Conservation (phyloP, 225 moss, liverwort and hornwort species). For the Polytrichum commune region DNA sequence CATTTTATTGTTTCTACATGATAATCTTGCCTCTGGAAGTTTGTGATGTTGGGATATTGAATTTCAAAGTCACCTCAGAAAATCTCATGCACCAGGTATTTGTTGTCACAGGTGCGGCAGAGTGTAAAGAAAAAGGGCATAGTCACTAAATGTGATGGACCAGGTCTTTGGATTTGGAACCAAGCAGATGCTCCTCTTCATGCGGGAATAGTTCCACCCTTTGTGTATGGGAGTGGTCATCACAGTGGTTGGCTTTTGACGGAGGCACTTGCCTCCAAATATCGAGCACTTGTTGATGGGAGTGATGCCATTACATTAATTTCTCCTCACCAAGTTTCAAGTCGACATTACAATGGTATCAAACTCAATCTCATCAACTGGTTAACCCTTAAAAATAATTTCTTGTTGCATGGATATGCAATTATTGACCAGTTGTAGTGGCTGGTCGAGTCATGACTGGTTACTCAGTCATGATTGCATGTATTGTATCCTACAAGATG, state of each 20-base stretch:
- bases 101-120: slow-evolving; percentile 53
- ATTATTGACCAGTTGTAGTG: neutral
- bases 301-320: slow-evolving; percentile 61
- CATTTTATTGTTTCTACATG: too few species aligned
- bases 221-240: slow-evolving; percentile 79
- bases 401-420: neutral
- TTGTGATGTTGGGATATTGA: neutral
- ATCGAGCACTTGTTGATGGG: slow-evolving; percentile 78
- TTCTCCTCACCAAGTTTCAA: slow-evolving; percentile 43
- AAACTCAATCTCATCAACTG: neutral
- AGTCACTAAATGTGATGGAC: slow-evolving; percentile 58
- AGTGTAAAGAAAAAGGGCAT: slow-evolving; percentile 46
- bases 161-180: slow-evolving; percentile 95
- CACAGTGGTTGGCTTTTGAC: slow-evolving; percentile 93
- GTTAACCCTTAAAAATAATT: neutral
- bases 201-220: slow-evolving; percentile 90
- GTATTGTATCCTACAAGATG: too few species aligned
- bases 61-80: neutral
- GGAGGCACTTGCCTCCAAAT: slow-evolving; percentile 76
- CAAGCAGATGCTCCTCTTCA: slow-evolving; percentile 65
- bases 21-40: too few species aligned
- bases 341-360: slow-evolving; percentile 43
- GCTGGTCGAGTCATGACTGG: too few species aligned
- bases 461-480: too few species aligned
- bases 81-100: neutral